Evolutionary conservation across 306 rosid species (phyloP).

Genomic region (Astragalus membranaceus): DNA sequence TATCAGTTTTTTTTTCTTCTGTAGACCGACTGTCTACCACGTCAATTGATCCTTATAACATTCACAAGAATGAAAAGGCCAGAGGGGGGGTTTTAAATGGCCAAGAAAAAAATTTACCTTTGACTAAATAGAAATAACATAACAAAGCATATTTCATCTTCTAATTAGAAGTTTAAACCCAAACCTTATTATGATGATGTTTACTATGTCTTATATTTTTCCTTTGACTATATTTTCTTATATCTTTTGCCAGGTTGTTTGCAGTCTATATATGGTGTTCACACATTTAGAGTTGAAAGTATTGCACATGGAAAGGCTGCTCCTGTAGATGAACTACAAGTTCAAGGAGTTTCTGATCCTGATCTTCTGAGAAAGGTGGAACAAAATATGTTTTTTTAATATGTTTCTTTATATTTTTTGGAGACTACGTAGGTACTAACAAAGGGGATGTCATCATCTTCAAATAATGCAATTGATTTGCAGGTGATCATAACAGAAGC

Average conservation of each 20-base stretch:
- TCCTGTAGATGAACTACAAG: slow-evolving; percentile 74
- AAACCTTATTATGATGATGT: neutral
- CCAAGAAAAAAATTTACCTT: neutral
- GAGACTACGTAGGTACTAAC: neutral
- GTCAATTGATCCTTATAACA: neutral
- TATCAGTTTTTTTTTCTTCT: neutral
- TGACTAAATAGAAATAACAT: slow-evolving; percentile 6
- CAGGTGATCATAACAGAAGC: slow-evolving; percentile 76
- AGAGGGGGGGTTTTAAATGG: neutral
- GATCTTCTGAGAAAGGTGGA: slow-evolving; percentile 67
- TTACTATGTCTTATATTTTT: neutral
- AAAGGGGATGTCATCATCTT: slow-evolving; percentile 1
- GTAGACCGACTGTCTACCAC: neutral
- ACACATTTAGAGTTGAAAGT: slow-evolving; percentile 83
- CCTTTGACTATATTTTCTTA: neutral
- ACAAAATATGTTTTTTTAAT: slow-evolving; percentile 2
- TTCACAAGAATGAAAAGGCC: neutral
- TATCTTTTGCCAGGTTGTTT: slow-evolving; percentile 59
- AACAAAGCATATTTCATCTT: neutral
- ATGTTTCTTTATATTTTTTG: neutral
- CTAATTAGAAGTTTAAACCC: slow-evolving; percentile 11
- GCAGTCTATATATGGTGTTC: slow-evolving; percentile 75
- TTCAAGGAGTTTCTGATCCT: slow-evolving; percentile 85
- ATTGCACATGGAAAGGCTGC: slow-evolving; percentile 79
- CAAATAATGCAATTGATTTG: slow-evolving; percentile 24